phyloP scores from a whole-genome alignment of 805 yeast species.

The Dipodascopsis uninucleata region DNA sequence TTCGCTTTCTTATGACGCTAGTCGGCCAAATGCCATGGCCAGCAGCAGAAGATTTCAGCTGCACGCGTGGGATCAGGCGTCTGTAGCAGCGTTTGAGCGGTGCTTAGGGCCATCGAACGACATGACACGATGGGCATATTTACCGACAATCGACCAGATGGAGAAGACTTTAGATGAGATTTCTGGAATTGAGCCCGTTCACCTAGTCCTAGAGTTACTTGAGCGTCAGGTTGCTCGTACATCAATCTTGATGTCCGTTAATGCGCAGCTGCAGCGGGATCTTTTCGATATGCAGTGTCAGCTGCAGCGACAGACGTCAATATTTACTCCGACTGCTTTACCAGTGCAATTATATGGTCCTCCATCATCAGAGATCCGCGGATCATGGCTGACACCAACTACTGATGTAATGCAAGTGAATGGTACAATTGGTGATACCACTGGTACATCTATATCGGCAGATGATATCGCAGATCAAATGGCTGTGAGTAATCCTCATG shows the following conservation, averaged over 20 bases:
- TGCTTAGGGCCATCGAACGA: constrained; percentile 20
- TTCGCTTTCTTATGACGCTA: constrained; percentile 12
- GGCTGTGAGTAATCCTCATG: too few relatives aligned
- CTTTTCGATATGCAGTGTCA: constrained; percentile 7
- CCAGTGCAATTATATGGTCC: too few relatives aligned
- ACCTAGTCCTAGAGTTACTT: constrained; percentile 13
- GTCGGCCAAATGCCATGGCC: constrained; percentile 13
- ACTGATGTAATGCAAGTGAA: too few relatives aligned
- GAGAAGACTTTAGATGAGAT: constrained; percentile 9
- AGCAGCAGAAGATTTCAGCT: constrained; percentile 11
- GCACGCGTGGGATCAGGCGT: constrained; percentile 11
- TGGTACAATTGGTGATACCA: too few relatives aligned
- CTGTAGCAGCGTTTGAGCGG: constrained; percentile 16
- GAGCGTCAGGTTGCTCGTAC: constrained; percentile 24
- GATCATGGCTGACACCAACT: too few relatives aligned
- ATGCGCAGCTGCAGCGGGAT: constrained; percentile 13
- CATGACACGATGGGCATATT: constrained; percentile 12
- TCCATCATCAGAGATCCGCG: too few relatives aligned
- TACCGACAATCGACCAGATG: constrained; percentile 11
- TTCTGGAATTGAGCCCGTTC: constrained; percentile 9
- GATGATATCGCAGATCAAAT: too few relatives aligned
- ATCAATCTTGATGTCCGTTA: constrained; percentile 10
- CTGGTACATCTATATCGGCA: too few relatives aligned
- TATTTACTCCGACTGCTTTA: too few relatives aligned
- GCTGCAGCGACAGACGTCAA: constrained; percentile 4